A percentile compares a stretch with the other conserved stretches of the same genome.
These are phyloP conservation scores for Yamadazyma kanchanaburiensis DNA, from an alignment of 1,139 yeast species.

Conservation along the genomic window DNA sequence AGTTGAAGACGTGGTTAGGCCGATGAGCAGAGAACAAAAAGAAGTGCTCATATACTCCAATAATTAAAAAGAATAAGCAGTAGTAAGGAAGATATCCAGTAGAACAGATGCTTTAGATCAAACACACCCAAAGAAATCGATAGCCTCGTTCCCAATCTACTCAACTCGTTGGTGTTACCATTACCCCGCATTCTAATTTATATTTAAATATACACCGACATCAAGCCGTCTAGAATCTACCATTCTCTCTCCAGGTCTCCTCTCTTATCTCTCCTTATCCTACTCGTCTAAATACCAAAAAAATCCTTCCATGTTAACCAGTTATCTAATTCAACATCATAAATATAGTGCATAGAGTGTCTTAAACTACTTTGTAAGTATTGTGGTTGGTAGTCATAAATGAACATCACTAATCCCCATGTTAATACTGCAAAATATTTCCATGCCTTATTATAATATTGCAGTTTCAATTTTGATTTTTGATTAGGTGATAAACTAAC, in stretches of 20 bases:
- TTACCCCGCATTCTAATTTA: too few relatives aligned
- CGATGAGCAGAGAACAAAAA: too few relatives aligned
- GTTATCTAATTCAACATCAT: conserved; percentile 49
- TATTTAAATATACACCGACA: too few relatives aligned
- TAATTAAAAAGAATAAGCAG: too few relatives aligned
- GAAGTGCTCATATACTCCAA: too few relatives aligned
- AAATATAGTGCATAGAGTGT: conserved; percentile 70
- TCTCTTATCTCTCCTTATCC: neutral
- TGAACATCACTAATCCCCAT: conserved; percentile 76
- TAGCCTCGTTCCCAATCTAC: too few relatives aligned
- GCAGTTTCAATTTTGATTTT: conserved; percentile 30
- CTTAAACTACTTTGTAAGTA: conserved; percentile 65
- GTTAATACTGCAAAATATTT: conserved; percentile 61
- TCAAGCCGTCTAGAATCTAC: too few relatives aligned
- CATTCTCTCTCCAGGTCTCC: neutral
- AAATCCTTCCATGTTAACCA: conserved; percentile 45
- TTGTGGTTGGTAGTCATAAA: conserved; percentile 62
- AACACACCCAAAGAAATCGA: too few relatives aligned
- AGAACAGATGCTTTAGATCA: too few relatives aligned
- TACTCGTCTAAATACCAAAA: conserved; percentile 24
- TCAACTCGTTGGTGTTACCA: too few relatives aligned
- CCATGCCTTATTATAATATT: conserved; percentile 52
- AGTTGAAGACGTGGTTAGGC: too few relatives aligned
- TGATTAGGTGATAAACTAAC: conserved; percentile 28
- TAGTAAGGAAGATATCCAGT: too few relatives aligned